Evolutionary conservation across 2,329 filamentous ascomycete species (phyloP).

Genomic region (Blastomyces parvus): DNA sequence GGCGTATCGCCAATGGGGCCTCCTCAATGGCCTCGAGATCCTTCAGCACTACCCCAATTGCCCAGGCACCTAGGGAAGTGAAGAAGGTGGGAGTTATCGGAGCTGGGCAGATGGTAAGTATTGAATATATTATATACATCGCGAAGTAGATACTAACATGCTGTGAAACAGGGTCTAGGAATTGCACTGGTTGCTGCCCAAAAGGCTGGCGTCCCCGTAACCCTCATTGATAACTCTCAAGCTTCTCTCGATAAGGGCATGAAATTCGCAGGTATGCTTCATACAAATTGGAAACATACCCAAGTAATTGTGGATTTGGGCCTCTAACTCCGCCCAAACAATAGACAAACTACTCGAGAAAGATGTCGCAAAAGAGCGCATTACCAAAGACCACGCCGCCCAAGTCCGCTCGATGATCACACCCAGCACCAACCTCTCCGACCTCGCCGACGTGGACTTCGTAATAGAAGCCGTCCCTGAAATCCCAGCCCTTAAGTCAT

Average conservation of each 20-base stretch:
- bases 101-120: conserved; percentile 83
- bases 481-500: conserved; percentile 75
- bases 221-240: conserved; percentile 73
- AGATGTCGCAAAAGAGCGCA: conserved; percentile 77
- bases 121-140: background rate
- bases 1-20: conserved; percentile 23
- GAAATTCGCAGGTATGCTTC: conserved; percentile 64
- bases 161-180: conserved; percentile 62
- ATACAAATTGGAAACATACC: background rate
- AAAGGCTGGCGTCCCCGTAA: conserved; percentile 73
- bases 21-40: conserved; percentile 37
- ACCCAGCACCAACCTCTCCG: conserved; percentile 62
- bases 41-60: conserved; percentile 61
- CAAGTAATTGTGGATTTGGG: background rate
- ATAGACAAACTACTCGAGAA: conserved; percentile 85
- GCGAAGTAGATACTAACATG: background rate
- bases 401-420: conserved; percentile 60
- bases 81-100: conserved; percentile 86
- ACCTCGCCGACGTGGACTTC: conserved; percentile 79
- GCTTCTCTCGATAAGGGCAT: conserved; percentile 80
- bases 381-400: conserved; percentile 73
- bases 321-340: background rate
- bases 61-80: conserved; percentile 54
- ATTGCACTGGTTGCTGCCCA: conserved; percentile 91
- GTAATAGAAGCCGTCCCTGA: conserved; percentile 97